A percentile compares a stretch with the other conserved stretches of the same genome.
Conservation (phyloP, 2,329 filamentous ascomycete species). For the Verticillium nubilum region DNA sequence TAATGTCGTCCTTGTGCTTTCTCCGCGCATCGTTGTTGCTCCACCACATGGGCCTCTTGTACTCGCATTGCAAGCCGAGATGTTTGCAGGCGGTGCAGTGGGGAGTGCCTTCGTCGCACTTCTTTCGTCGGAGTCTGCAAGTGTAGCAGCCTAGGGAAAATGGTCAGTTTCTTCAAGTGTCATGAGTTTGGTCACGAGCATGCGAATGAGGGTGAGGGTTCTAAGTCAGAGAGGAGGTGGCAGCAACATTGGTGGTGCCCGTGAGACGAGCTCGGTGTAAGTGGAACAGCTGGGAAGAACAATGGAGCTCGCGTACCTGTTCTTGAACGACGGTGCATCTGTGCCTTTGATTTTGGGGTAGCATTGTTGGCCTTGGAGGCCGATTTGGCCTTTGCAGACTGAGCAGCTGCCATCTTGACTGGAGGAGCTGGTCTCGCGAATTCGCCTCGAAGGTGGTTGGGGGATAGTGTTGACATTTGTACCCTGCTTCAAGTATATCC, state of each 20-base stretch:
- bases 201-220: conserved; percentile 21
- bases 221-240: conserved; percentile 9
- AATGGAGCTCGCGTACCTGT: conserved; percentile 59
- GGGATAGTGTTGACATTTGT: conserved; percentile 65
- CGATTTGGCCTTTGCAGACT: conserved; percentile 53
- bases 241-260: conserved; percentile 11
- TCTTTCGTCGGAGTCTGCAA: conserved; percentile 61
- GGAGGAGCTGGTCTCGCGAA: conserved; percentile 36
- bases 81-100: conserved; percentile 62
- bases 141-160: conserved; percentile 56
- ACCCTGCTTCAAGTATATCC: conserved; percentile 25
- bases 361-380: conserved; percentile 47
- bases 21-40: conserved; percentile 82
- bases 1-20: conserved; percentile 90
- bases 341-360: conserved; percentile 63
- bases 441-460: conserved; percentile 42
- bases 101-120: conserved; percentile 61
- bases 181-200: conserved; percentile 7
- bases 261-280: conserved; percentile 2
- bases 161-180: neutral
- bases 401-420: conserved; percentile 58
- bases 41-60: conserved; percentile 97
- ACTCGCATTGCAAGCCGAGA: conserved; percentile 85
- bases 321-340: conserved; percentile 91
- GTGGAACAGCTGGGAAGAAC: conserved; percentile 12